phyloP scores from a whole-genome alignment of 345 rosid genomes.

The Erodium maritimum region DNA sequence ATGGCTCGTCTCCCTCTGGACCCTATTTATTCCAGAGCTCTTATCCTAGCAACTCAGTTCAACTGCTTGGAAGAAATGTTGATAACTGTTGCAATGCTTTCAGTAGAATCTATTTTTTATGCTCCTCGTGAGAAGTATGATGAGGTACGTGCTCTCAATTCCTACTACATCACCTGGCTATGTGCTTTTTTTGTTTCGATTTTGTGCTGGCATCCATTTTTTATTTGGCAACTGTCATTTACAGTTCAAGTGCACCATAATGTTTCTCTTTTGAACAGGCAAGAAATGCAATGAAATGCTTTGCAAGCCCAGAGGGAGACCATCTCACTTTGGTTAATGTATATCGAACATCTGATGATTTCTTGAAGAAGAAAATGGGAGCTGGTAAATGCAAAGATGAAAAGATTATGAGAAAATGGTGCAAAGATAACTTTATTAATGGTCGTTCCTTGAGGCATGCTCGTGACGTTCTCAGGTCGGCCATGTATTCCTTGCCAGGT shows the following conservation, averaged over 20 bases:
- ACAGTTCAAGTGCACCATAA: background rate
- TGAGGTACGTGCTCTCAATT: slow-evolving; percentile 32
- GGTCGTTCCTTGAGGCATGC: slow-evolving; percentile 71
- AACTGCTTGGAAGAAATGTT: slow-evolving; percentile 92
- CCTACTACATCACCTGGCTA: background rate
- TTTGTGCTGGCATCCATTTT: too few relatives aligned
- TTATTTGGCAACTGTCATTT: too few relatives aligned
- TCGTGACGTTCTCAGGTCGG: slow-evolving; percentile 67
- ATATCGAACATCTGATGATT: slow-evolving; percentile 57
- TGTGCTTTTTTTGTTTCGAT: background rate
- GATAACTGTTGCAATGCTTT: slow-evolving; percentile 85
- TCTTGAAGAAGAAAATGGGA: slow-evolving; percentile 45
- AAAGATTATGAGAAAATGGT: slow-evolving; percentile 71
- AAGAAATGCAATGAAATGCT: slow-evolving; percentile 59
- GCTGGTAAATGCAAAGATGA: slow-evolving; percentile 31
- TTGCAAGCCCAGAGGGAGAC: slow-evolving; percentile 85
- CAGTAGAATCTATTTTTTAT: slow-evolving; percentile 77
- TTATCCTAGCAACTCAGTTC: slow-evolving; percentile 62
- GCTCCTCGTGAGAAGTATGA: slow-evolving; percentile 67
- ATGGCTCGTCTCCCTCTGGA: slow-evolving; percentile 92
- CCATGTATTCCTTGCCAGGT: background rate
- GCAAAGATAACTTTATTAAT: slow-evolving; percentile 71
- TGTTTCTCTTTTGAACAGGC: slow-evolving; percentile 34
- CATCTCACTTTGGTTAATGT: slow-evolving; percentile 77
- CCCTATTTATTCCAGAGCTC: slow-evolving; percentile 81